A percentile compares a stretch with the other conserved stretches of the same genome.
These are phyloP conservation scores for Glycine tomentella DNA, from an alignment of 306 rosid genomes.

Conservation along the genomic window DNA sequence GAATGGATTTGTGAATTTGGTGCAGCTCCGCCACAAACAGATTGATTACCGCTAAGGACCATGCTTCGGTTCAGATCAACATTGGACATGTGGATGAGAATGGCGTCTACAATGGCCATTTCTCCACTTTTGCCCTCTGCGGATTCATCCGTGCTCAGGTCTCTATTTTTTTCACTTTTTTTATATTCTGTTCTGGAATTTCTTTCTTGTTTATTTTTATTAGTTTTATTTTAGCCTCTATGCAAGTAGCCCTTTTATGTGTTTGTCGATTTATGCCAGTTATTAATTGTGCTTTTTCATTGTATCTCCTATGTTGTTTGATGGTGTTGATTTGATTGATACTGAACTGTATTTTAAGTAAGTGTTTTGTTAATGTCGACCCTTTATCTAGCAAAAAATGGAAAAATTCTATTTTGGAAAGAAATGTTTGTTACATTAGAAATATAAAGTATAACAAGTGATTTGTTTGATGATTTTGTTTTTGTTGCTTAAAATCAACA, in stretches of 20 bases:
- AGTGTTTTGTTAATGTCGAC: neutral
- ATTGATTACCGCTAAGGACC: too few species aligned
- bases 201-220: too few species aligned
- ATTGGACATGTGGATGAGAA: too few species aligned
- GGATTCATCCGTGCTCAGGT: conserved; percentile 88
- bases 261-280: neutral
- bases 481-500: too few species aligned
- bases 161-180: neutral
- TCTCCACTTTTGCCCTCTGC: conserved; percentile 78
- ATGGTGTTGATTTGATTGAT: too few species aligned
- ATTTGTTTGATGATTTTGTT: too few species aligned
- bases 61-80: conserved; percentile 36
- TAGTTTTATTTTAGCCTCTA: neutral
- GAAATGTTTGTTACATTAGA: too few species aligned
- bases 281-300: too few species aligned
- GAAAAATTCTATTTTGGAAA: neutral
- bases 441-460: too few species aligned
- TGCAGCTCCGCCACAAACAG: conserved; percentile 1
- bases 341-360: too few species aligned
- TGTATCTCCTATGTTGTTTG: too few species aligned
- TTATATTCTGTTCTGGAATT: neutral
- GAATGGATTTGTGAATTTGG: neutral
- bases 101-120: conserved; percentile 72
- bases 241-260: neutral
- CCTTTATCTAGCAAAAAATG: too few species aligned